Base-by-base conservation (phyloP, 805 yeast species). In the Saccharomycopsis malanga region DNA sequence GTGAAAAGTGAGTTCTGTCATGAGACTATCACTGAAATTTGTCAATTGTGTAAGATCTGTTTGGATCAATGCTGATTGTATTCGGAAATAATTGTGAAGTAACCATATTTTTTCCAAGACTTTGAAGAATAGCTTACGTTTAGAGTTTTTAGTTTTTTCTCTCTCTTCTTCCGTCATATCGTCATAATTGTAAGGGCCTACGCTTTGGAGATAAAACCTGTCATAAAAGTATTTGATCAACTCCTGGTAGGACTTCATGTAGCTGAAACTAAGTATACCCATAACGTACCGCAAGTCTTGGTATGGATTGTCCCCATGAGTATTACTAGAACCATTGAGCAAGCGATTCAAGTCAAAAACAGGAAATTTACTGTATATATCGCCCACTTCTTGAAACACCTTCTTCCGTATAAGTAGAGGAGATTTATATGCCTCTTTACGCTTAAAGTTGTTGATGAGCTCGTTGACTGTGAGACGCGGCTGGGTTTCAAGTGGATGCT, bases 1-100 rank as follows among this genome's bases (percentile, higher is more conserved):
- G 14, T 52, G 53, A 20, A 50, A 44, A 66, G 62, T 29, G 66
- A 69, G 42, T 72, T 57, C 58, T 68, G 74, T 52, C 5, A 52
- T 34, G 29, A 52, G 21, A 18, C 21, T 34, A 30, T 52, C 55
- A 20, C 40, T 43, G 22, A 43, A 46, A 29, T 52, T 52, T 4
- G 55, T 49, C 25, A 44, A 20, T 22, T 34, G 25, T 5, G 44
- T 46, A 10, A 42, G 34, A 15, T 49, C 53, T 15, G 53, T 52
- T 36, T 52, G 55, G 23, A 52, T 44, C 7, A 52, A 30, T 4
- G 55, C 55, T 12, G 44, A 38, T 29, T 52, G 55, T 32, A 52
- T 52, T 23, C 48, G 25, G 42, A 49, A 52, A 44, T 49, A 42
- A 32, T 49, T 49, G 36, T 52, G 55, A 18, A 52, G 24, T 14